Evolutionary conservation across 768 basidiomycete genomes (phyloP).

Genomic region (Dentipellis fragilis): DNA sequence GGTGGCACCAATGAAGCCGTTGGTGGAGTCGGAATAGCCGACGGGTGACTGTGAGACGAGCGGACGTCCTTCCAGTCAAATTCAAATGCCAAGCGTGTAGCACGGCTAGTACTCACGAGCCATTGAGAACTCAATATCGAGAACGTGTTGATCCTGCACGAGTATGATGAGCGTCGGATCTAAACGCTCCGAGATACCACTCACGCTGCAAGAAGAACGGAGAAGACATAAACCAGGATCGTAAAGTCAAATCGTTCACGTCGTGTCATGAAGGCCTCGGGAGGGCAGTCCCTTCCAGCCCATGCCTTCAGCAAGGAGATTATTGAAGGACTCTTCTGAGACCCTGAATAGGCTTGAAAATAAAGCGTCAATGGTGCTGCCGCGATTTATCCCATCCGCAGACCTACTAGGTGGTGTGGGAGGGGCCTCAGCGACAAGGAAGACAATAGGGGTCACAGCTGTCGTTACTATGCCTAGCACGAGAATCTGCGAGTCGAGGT

Average conservation of each 20-base stretch:
- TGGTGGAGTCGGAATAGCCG: constrained; percentile 57
- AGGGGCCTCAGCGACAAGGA: constrained; percentile 52
- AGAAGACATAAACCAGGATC: constrained; percentile 51
- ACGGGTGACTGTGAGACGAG: constrained; percentile 42
- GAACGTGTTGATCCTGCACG: constrained; percentile 47
- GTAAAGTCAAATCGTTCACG: constrained; percentile 65
- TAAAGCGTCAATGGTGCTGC: not conserved
- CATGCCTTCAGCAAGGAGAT: constrained; percentile 44
- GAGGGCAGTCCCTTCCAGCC: constrained; percentile 29
- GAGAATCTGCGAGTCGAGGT: constrained; percentile 41
- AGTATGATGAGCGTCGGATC: not conserved
- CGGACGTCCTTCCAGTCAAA: not conserved
- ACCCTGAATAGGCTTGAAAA: constrained; percentile 50
- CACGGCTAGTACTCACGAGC: constrained; percentile 33
- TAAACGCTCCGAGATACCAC: constrained; percentile 16
- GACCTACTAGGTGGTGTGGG: constrained; percentile 70
- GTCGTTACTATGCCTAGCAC: constrained; percentile 65
- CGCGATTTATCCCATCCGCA: not conserved
- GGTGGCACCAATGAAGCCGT: constrained; percentile 63
- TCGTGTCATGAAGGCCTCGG: constrained; percentile 45
- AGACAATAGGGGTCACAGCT: constrained; percentile 43
- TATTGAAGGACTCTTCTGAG: constrained; percentile 46
- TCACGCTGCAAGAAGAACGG: constrained; percentile 53
- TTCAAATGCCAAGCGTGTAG: no score
- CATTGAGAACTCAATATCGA: constrained; percentile 58